These are phyloP conservation scores for Trichocladium antarcticum DNA, from an alignment of 495 filamentous ascomycete species.

Conservation along the genomic window DNA sequence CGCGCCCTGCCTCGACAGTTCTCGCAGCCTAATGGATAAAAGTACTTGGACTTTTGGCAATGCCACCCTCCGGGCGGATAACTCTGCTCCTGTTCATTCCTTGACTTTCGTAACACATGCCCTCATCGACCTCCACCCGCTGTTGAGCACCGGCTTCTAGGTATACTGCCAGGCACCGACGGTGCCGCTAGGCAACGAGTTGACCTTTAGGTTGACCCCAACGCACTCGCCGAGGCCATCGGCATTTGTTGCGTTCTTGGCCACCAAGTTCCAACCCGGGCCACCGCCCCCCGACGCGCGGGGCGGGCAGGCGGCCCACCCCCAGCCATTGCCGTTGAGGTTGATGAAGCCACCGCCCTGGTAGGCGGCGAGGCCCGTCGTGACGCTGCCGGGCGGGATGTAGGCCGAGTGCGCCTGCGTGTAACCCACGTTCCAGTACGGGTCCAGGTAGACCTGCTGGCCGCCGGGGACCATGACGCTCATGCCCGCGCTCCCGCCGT, in stretches of 20 bases:
- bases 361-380: slow-evolving; percentile 32
- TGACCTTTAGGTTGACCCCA: slow-evolving; percentile 24
- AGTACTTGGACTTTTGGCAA: no score
- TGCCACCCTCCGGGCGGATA: no score
- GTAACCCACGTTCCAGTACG: slow-evolving; percentile 47
- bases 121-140: no score
- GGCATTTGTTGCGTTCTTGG: slow-evolving; percentile 24
- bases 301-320: slow-evolving; percentile 29
- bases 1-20: no score
- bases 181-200: slow-evolving; percentile 9
- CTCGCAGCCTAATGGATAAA: no score
- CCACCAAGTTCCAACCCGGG: slow-evolving; percentile 23
- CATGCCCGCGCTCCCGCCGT: slow-evolving; percentile 15
- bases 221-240: slow-evolving; percentile 14
- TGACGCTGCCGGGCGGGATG: slow-evolving; percentile 43
- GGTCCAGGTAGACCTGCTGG: slow-evolving; percentile 50
- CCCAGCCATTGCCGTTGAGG: slow-evolving; percentile 26
- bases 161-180: slow-evolving; percentile 28
- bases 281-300: slow-evolving; percentile 19
- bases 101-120: no score
- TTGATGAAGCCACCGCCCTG: slow-evolving; percentile 27
- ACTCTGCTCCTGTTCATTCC: background rate
- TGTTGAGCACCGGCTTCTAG: background rate
- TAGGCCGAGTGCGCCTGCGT: slow-evolving; percentile 49
- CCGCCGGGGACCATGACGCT: slow-evolving; percentile 52